These are phyloP conservation scores for Rubroboletus satanas DNA, from an alignment of 768 basidiomycete genomes.

Conservation along the genomic window DNA sequence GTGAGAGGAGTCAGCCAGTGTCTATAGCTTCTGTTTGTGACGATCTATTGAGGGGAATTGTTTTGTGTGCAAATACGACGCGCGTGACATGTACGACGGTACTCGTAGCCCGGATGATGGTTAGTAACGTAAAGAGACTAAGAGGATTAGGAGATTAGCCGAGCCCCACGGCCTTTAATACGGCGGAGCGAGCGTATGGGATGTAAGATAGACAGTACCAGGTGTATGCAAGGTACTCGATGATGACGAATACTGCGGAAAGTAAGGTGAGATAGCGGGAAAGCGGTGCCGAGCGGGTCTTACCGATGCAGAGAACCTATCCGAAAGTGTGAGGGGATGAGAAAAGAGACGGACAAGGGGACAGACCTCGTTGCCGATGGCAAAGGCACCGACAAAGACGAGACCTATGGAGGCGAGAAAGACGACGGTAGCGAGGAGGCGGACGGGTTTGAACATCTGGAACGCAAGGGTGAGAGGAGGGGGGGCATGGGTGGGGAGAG, in stretches of 20 bases:
- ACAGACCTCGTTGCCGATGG: conserved; percentile 61
- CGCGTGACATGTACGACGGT: not conserved
- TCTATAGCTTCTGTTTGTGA: not conserved
- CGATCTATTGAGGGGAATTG: not conserved
- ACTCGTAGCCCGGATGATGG: not conserved
- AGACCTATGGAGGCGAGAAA: conserved; percentile 77
- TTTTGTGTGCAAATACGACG: not conserved
- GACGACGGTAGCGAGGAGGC: conserved; percentile 74
- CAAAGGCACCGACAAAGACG: conserved; percentile 85
- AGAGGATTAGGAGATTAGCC: not conserved
- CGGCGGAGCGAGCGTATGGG: conserved; percentile 79
- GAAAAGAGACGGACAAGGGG: not conserved
- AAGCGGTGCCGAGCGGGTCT: not conserved
- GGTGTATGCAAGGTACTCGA: conserved; percentile 87
- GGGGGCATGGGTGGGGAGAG: not conserved
- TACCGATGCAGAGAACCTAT: conserved; percentile 68
- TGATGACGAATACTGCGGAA: conserved; percentile 75
- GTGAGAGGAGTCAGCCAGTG: not conserved
- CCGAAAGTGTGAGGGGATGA: not conserved
- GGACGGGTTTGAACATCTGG: conserved; percentile 92
- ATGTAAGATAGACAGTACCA: conserved; percentile 91
- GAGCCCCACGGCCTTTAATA: conserved; percentile 60
- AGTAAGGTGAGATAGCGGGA: not conserved
- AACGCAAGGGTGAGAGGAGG: not conserved
- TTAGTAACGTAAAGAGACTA: conserved; percentile 4